Conservation (phyloP, 805 yeast species). For the Ogataea allantospora region DNA sequence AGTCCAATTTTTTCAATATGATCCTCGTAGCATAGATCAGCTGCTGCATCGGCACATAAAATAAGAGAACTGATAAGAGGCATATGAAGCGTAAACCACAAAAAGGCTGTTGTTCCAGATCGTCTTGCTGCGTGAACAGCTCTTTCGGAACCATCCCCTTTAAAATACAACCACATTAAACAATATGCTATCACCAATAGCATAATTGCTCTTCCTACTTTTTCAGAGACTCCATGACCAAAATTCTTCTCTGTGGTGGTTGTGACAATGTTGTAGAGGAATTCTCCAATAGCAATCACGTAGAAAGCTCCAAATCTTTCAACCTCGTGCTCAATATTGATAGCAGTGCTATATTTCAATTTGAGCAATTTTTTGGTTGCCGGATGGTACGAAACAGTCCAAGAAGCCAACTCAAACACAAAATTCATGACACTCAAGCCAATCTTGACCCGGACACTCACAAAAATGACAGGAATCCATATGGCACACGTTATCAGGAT, state of each 20-base stretch:
- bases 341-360: constrained; percentile 52
- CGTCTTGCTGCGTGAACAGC: constrained; percentile 57
- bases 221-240: constrained; percentile 43
- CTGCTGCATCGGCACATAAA: constrained; percentile 59
- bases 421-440: constrained; percentile 43
- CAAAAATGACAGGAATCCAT: constrained; percentile 55
- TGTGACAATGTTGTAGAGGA: constrained; percentile 52
- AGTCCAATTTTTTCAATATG: constrained; percentile 39
- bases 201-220: constrained; percentile 48
- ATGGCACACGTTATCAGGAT: constrained; percentile 37
- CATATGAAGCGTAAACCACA: constrained; percentile 48
- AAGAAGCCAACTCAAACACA: constrained; percentile 41
- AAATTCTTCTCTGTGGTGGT: constrained; percentile 38
- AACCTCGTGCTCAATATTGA: constrained; percentile 65
- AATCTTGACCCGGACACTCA: constrained; percentile 44
- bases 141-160: constrained; percentile 47
- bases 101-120: constrained; percentile 42
- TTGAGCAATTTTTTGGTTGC: constrained; percentile 41
- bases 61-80: constrained; percentile 52
- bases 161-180: constrained; percentile 52
- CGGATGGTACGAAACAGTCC: constrained; percentile 46
- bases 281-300: constrained; percentile 66
- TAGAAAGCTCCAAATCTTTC: constrained; percentile 58
- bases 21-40: constrained; percentile 41
- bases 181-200: constrained; percentile 47